Base-by-base conservation (phyloP, 169 alveolate genomes). In the Cryptosporidium ubiquitum region DNA sequence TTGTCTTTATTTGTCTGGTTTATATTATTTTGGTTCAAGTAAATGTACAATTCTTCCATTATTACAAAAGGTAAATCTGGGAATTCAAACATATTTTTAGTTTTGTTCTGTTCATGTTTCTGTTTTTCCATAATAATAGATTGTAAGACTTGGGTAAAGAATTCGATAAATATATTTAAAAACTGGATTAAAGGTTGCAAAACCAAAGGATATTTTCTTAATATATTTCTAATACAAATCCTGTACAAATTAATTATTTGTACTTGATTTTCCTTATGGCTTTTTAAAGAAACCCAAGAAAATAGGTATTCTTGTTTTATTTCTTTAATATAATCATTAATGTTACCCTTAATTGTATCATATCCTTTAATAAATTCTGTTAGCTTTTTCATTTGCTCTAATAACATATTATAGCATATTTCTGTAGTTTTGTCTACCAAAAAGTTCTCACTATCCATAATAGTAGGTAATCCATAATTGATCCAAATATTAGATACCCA, bases 21-120 rank as follows among this genome's bases (percentile, higher is more conserved):
- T n/a, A 37, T 26, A 40, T 39, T 39, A 47, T 79, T 79, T 61
- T 79, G 89, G 68, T 61, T 58, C 20, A 79, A 31, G 35, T 79
- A 79, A 2, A 40, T 42, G 55, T 79, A 79, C 5, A 79, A 18
- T 44, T 79, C 89, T 33, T 79, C 89, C 51, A 79, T 47, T 0
- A 79, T 42, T 16, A 79, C 39, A 79, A 79, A 79, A 18, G 89
- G 89, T 7, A 79, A 66, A 29, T 79, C 89, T 10, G 89, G 89
- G 61, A 79, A 79, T 12, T 73, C 70, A 40, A 52, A 31, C n/a
- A 29, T 51, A 16, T 35, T 37, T 0, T 79, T 31, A 18, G n/a
- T 35, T 33, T 29, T 5, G 35, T n/a, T 35, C 20, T 57, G 29
- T 2, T 61, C 64, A 18, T 35, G 4, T 18, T 23, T 7, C 12